Evolutionary conservation across 2,329 filamentous ascomycete genomes (phyloP).

Genomic region (Fusarium oxysporum): DNA sequence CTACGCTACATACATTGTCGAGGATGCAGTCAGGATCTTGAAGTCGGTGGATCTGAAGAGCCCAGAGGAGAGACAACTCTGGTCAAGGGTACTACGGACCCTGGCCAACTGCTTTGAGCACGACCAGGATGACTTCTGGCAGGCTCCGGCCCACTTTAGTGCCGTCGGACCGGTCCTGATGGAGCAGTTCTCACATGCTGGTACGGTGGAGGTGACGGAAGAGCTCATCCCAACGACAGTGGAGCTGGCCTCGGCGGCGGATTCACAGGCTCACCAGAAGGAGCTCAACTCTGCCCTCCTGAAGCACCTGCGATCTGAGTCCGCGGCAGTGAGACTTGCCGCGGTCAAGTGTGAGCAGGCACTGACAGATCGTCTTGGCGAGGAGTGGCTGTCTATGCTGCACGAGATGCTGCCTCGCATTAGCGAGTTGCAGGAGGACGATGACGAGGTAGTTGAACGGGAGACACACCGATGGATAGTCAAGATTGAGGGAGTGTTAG

Average conservation of each 20-base stretch:
- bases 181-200: conserved; percentile 69
- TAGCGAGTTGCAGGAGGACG: conserved; percentile 94
- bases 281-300: conserved; percentile 84
- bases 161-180: conserved; percentile 77
- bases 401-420: conserved; percentile 98
- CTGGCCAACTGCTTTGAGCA: conserved; percentile 83
- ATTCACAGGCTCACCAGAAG: conserved; percentile 91
- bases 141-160: conserved; percentile 86
- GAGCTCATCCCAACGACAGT: conserved; percentile 80
- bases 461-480: conserved; percentile 92
- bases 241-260: conserved; percentile 81
- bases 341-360: conserved; percentile 85
- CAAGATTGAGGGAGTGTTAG: conserved; percentile 87
- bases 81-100: conserved; percentile 76
- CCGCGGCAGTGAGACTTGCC: conserved; percentile 78
- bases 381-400: conserved; percentile 92
- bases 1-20: conserved; percentile 87
- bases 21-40: conserved; percentile 77
- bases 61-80: conserved; percentile 68
- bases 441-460: conserved; percentile 91
- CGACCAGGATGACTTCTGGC: conserved; percentile 97
- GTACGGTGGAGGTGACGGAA: conserved; percentile 55
- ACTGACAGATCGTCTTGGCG: conserved; percentile 82
- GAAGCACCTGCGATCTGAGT: conserved; percentile 79
- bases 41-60: conserved; percentile 59